Percentiles rank a stretch among this genome's conserved stretches.
Evolutionary conservation across 2,329 filamentous ascomycete genomes (phyloP).

Genomic region (Diaporthe nobilis): DNA sequence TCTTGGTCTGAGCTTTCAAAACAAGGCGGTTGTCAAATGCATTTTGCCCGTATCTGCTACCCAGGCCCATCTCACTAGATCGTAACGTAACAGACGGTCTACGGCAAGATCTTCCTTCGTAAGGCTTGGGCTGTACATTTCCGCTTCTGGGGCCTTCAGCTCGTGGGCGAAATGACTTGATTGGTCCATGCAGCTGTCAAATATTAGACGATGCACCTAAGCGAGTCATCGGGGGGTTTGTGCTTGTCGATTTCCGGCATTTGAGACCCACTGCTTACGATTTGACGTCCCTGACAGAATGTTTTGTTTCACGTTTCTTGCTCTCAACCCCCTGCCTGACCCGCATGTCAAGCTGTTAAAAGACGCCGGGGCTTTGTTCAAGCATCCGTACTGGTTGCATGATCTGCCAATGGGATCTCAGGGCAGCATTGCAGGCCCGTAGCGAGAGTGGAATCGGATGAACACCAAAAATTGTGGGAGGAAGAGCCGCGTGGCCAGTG

Average conservation of each 20-base stretch:
- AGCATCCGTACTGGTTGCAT: not conserved
- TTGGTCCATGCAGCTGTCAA: slow-evolving; percentile 3
- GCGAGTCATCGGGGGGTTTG: not conserved
- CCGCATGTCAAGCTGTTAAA: not conserved
- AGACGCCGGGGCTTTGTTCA: not conserved
- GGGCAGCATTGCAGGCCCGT: not conserved
- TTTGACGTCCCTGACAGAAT: not conserved
- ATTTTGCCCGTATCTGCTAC: not conserved
- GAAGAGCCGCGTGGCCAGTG: slow-evolving; percentile 21
- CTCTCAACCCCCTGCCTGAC: not conserved
- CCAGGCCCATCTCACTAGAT: not conserved
- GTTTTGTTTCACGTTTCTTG: slow-evolving; percentile 1
- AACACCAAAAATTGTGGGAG: slow-evolving; percentile 10
- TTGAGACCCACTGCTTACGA: slow-evolving; percentile 21
- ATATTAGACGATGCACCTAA: not conserved
- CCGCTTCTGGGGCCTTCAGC: not conserved
- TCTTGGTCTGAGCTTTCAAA: not conserved
- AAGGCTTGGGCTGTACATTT: not conserved
- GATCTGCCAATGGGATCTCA: slow-evolving; percentile 5
- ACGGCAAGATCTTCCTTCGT: not conserved
- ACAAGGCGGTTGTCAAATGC: too few relatives aligned
- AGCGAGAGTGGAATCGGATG: slow-evolving; percentile 9
- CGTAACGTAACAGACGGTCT: not conserved
- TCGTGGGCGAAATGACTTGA: not conserved
- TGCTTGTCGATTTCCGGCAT: not conserved